These are phyloP conservation scores for Leucocoprinus gongylophorus DNA, from an alignment of 1,284 basidiomycete genomes.

Conservation along the genomic window DNA sequence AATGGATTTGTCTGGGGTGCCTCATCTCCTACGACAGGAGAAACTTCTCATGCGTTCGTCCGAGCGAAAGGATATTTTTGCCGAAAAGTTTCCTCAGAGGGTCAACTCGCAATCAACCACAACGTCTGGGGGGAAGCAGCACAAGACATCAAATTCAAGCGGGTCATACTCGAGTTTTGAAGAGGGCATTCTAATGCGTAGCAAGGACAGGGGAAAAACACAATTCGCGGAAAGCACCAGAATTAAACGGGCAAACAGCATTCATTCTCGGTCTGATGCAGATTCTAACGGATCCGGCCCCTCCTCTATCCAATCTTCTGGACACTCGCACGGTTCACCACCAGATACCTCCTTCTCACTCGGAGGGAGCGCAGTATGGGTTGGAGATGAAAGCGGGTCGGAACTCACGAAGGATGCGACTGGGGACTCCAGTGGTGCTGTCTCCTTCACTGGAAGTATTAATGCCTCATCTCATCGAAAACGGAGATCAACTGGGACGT, in stretches of 20 bases:
- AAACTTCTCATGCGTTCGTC: conserved; percentile 85
- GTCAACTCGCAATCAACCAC: conserved; percentile 22
- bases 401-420: conserved; percentile 33
- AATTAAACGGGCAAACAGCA: conserved; percentile 26
- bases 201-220: conserved; percentile 28
- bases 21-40: conserved; percentile 72
- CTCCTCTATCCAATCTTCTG: conserved; percentile 20
- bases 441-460: conserved; percentile 29
- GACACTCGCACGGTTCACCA: conserved; percentile 40
- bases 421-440: conserved; percentile 32
- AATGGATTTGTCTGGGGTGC: conserved; percentile 81
- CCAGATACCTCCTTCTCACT: conserved; percentile 65
- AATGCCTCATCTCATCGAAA: conserved; percentile 41
- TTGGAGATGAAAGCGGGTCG: conserved; percentile 58
- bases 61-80: conserved; percentile 88
- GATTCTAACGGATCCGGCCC: conserved; percentile 27
- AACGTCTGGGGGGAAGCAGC: conserved; percentile 26
- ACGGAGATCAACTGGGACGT: conserved; percentile 63
- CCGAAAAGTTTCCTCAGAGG: conserved; percentile 65
- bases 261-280: conserved; percentile 38
- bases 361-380: conserved; percentile 73
- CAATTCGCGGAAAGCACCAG: conserved; percentile 21
- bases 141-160: conserved; percentile 47
- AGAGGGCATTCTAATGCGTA: conserved; percentile 47
- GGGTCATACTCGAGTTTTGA: conserved; percentile 65